These are phyloP conservation scores for Diaporthe sp. DNA, from an alignment of 2,329 filamentous ascomycete genomes.

Conservation along the genomic window DNA sequence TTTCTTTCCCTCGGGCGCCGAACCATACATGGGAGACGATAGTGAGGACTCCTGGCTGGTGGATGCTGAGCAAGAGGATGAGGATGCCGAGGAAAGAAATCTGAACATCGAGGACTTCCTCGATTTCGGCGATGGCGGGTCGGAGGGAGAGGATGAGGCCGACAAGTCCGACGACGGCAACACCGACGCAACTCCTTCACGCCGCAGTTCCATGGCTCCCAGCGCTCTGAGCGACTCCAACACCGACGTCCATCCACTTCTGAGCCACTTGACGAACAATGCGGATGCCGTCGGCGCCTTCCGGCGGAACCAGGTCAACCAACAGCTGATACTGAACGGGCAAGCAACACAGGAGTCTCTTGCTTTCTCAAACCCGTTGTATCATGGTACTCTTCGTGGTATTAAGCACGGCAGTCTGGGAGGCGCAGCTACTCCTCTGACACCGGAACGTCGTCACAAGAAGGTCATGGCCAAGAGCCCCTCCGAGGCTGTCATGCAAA, in stretches of 20 bases:
- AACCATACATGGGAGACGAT: conserved; percentile 67
- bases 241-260: conserved; percentile 62
- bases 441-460: conserved; percentile 74
- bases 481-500: conserved; percentile 63
- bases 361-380: conserved; percentile 72
- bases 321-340: conserved; percentile 72
- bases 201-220: conserved; percentile 55
- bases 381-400: conserved; percentile 72
- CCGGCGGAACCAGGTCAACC: conserved; percentile 76
- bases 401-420: conserved; percentile 76
- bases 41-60: conserved; percentile 57
- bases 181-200: conserved; percentile 65
- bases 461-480: conserved; percentile 63
- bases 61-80: conserved; percentile 56
- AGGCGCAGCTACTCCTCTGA: conserved; percentile 77
- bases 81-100: conserved; percentile 73
- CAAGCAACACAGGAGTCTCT: conserved; percentile 74
- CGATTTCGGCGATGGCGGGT: conserved; percentile 73
- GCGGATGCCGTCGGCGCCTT: conserved; percentile 82
- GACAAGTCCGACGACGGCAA: conserved; percentile 62
- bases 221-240: conserved; percentile 64
- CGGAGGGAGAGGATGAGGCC: conserved; percentile 69
- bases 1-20: conserved; percentile 78
- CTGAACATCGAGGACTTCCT: conserved; percentile 82
- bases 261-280: conserved; percentile 78